phyloP scores from a whole-genome alignment of 208 protist species.

The Lotmaria passim region DNA sequence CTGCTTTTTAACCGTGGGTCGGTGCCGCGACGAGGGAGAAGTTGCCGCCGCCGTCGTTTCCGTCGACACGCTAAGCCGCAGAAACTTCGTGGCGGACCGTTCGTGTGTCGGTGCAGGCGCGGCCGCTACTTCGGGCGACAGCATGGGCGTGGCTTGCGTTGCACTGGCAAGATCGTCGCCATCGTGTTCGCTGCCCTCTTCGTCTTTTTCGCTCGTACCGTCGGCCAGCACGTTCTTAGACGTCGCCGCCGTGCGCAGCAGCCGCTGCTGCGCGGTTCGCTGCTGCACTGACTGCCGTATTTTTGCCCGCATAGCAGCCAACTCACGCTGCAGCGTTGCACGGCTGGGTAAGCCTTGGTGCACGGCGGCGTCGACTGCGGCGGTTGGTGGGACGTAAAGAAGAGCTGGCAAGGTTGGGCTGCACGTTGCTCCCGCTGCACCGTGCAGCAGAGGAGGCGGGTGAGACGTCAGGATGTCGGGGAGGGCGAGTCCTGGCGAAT shows the following conservation, averaged over 20 bases:
- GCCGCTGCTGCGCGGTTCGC: conserved; percentile 37
- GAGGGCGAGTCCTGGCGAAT: conserved; percentile 11
- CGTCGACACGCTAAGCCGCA: neutral
- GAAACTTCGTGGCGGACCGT: neutral
- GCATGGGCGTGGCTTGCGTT: neutral
- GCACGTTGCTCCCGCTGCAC: neutral
- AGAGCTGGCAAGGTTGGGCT: conserved; percentile 6
- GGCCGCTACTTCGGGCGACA: neutral
- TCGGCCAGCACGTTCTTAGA: neutral
- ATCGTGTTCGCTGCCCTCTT: neutral
- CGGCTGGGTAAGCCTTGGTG: conserved; percentile 21
- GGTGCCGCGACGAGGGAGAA: neutral
- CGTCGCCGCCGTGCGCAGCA: conserved; percentile 13
- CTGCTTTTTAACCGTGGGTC: neutral
- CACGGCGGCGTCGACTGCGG: conserved; percentile 29
- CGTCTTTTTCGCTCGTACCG: neutral
- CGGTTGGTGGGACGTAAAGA: conserved; percentile 24
- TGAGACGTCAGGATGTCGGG: conserved; percentile 23
- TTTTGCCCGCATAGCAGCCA: conserved; percentile 26
- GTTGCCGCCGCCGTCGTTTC: neutral
- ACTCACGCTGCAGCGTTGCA: conserved; percentile 25
- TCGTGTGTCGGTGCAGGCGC: neutral
- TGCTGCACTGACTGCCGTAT: conserved; percentile 53
- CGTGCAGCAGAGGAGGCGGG: neutral
- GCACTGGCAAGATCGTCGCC: neutral